These are phyloP conservation scores for Phialocephala sp. DNA, from an alignment of 2,329 filamentous ascomycete genomes.

Conservation along the genomic window DNA sequence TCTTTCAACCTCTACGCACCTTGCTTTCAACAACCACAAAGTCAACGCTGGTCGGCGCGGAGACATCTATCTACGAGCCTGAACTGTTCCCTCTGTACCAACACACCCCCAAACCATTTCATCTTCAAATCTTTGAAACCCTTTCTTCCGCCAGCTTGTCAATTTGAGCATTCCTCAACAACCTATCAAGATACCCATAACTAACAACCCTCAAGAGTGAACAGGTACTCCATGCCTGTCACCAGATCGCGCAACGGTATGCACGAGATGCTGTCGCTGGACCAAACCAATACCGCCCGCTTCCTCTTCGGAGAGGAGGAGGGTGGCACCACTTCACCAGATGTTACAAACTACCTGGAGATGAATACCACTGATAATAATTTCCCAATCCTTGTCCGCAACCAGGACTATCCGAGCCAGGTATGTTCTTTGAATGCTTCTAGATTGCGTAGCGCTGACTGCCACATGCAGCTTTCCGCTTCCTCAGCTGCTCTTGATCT, in stretches of 20 bases:
- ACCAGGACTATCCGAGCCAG: slow-evolving; percentile 49
- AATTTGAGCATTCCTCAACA: slow-evolving; percentile 1
- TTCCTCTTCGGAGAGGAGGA: slow-evolving; percentile 88
- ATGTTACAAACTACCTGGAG: slow-evolving; percentile 72
- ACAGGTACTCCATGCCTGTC: slow-evolving; percentile 94
- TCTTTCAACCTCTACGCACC: background rate
- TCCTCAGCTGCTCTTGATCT: slow-evolving; percentile 83
- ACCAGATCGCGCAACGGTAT: slow-evolving; percentile 71
- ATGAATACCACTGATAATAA: slow-evolving; percentile 79
- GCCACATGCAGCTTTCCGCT: slow-evolving; percentile 70
- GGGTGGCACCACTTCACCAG: slow-evolving; percentile 47
- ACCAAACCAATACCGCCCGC: slow-evolving; percentile 82
- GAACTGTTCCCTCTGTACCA: background rate
- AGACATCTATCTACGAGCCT: background rate
- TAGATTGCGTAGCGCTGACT: slow-evolving; percentile 44
- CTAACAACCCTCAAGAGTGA: slow-evolving; percentile 62
- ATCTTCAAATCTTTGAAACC: background rate
- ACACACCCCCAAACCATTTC: background rate
- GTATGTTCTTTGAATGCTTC: slow-evolving; percentile 34
- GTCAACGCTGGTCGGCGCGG: background rate
- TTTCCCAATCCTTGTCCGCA: slow-evolving; percentile 83
- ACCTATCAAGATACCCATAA: slow-evolving; percentile 26
- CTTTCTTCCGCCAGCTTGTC: background rate
- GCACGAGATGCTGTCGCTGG: slow-evolving; percentile 70
- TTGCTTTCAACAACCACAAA: background rate